Evolutionary conservation across 352 stramenopile species (phyloP).

Genomic region (Phytopythium aichiense): DNA sequence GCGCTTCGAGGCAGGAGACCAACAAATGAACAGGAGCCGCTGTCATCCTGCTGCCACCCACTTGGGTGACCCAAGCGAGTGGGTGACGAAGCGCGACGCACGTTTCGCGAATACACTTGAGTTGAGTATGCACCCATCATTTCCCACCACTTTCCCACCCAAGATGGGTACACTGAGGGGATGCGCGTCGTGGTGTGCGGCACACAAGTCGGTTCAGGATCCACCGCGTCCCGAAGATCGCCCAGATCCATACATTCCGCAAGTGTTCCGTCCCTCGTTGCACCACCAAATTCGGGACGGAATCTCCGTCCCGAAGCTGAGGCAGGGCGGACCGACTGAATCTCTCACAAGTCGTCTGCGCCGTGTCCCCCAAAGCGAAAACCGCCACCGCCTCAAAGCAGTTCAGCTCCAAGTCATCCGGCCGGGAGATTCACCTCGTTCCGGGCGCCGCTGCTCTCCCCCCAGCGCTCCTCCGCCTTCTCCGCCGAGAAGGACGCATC

Average conservation of each 20-base stretch:
- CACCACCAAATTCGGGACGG: neutral
- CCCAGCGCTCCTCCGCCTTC: too few species aligned
- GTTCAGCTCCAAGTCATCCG: neutral
- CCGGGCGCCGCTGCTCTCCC: neutral
- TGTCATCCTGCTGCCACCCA: neutral
- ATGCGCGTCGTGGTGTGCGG: neutral
- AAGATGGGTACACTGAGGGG: conserved; percentile 2
- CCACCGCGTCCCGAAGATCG: neutral
- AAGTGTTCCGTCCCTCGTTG: neutral
- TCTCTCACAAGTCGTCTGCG: neutral
- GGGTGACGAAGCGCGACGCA: too few species aligned
- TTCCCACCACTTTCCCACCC: neutral
- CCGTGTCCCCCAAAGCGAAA: conserved; percentile 1
- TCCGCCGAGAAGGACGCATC: neutral
- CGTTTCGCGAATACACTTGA: neutral
- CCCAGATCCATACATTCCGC: neutral
- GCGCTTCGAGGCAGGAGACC: too few species aligned
- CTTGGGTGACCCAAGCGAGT: too few species aligned
- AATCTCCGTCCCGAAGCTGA: conserved; percentile 7
- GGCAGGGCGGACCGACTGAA: conserved; percentile 4
- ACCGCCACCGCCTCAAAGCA: neutral
- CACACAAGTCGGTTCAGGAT: neutral
- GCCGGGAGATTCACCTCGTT: neutral
- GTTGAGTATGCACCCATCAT: neutral
- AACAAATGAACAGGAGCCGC: too few species aligned